Conservation (phyloP, 306 rosid genomes). For the Cicer cuneatum region DNA sequence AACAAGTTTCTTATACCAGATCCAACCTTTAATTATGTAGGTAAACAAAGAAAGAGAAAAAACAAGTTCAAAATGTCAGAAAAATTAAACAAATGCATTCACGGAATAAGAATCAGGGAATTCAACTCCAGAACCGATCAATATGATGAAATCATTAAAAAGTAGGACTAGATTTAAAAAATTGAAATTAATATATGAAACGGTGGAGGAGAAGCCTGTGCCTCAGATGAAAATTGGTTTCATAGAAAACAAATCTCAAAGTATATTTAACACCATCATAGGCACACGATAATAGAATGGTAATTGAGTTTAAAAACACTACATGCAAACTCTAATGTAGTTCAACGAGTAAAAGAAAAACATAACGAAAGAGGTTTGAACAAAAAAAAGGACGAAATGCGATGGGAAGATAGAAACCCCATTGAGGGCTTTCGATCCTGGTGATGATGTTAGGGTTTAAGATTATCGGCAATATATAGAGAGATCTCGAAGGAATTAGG, state of each 20-base stretch:
- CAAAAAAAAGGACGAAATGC: not conserved
- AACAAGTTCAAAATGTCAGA: not conserved
- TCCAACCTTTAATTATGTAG: not conserved
- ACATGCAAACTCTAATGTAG: too few species aligned
- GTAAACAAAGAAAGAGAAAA: not conserved
- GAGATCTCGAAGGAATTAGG: slow-evolving; percentile 25
- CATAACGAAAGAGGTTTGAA: too few species aligned
- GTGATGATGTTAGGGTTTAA: slow-evolving; percentile 11
- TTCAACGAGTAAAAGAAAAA: too few species aligned
- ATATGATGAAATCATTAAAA: not conserved
- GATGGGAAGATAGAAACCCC: not conserved
- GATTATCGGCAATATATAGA: slow-evolving; percentile 9
- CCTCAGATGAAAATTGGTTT: slow-evolving; percentile 66
- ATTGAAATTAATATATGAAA: not conserved
- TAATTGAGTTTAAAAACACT: too few species aligned
- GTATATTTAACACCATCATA: slow-evolving; percentile 80
- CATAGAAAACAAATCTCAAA: slow-evolving; percentile 66
- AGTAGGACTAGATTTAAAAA: fast-evolving
- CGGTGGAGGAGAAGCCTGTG: slow-evolving; percentile 2
- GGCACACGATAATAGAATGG: slow-evolving; percentile 41
- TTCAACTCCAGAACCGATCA: not conserved
- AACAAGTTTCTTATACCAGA: not conserved
- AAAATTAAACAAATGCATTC: not conserved
- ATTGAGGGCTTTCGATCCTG: not conserved
- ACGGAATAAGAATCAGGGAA: not conserved